Base-by-base conservation (phyloP, 306 rosid genomes). In the Sphenostylis stenocarpa region DNA sequence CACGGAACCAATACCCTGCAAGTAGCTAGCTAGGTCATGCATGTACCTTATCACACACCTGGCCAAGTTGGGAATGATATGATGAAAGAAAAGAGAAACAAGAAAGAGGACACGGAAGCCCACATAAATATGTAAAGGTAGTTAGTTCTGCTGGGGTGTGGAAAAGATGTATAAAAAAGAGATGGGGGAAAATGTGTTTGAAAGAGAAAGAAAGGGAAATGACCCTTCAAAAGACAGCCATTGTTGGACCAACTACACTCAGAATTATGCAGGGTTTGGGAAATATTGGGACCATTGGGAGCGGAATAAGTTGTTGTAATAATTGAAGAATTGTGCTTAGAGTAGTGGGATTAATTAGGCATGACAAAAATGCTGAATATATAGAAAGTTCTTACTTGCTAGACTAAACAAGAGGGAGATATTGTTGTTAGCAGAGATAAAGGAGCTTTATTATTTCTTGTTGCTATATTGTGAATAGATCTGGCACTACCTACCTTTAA, bases 41-140 rank as follows among this genome's bases (percentile, higher is more conserved):
- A 69, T 58, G 52, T 61, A 68, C 85, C 93, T 88, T 90, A 82
- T 88, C 86, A 85, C 88, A 88, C 83, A 85, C 92, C 88, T 85
- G 83, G 83, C 83, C 85, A 85, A 84, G 87, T 88, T 90, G 90
- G 85, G 89, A 84, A 85, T 82, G 91, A 84, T 89, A 88, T 72
- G 91, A 85, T 77, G 81, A 72, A 52, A 67, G 66, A 12, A 36
- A 29, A 71, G 33, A n/a, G 72, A 70, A 67, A 67, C 21, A 26
- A 7, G 71, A 83, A 74, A 79, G 67, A 69, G 58, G 64, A 81
- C 84, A 67, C 36, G 75, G 77, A 75, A 85, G 86, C 61, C 88
- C 86, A 86, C 87, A 83, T 72, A 36, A 71, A 83, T 83, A 28
- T 80, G 79, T 83, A 83, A 83, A 83, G 81, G 72, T 83, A 82